A percentile compares a stretch with the other conserved stretches of the same genome.
Conservation (phyloP, 352 stramenopile species). For the Peronospora belbahrii region DNA sequence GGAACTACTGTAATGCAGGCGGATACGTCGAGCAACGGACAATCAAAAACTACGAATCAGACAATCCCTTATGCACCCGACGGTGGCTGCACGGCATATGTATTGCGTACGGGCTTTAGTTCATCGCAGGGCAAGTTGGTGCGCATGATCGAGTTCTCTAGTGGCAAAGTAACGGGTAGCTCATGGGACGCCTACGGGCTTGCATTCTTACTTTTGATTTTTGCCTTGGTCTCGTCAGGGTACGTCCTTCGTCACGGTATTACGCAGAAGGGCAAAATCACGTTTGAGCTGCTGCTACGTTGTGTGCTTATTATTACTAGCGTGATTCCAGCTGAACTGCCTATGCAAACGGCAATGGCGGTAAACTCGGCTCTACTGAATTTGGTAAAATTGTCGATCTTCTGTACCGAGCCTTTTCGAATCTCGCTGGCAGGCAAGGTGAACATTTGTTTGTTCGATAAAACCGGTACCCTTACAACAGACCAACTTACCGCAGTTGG, state of each 20-base stretch:
- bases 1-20: conserved; percentile 89
- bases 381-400: conserved; percentile 94
- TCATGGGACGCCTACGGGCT: conserved; percentile 94
- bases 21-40: conserved; percentile 36
- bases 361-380: conserved; percentile 94
- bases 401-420: conserved; percentile 97
- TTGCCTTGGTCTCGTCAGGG: conserved; percentile 90
- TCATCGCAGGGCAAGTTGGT: conserved; percentile 97
- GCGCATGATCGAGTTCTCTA: conserved; percentile 96
- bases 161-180: conserved; percentile 93
- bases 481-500: conserved; percentile 93
- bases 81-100: conserved; percentile 89
- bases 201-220: conserved; percentile 93
- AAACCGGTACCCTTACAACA: conserved; percentile 97
- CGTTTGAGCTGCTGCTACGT: conserved; percentile 94
- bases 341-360: conserved; percentile 96
- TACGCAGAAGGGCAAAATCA: conserved; percentile 86
- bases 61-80: conserved; percentile 80
- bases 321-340: conserved; percentile 97
- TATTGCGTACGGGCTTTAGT: conserved; percentile 96
- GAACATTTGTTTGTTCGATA: conserved; percentile 97
- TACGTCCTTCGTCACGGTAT: conserved; percentile 91
- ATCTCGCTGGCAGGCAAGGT: conserved; percentile 96
- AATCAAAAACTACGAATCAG: conserved; percentile 12
- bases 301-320: conserved; percentile 98